A percentile compares a stretch with the other conserved stretches of the same genome.
Evolutionary conservation across 495 filamentous ascomycete species (phyloP).

Genomic region (Penicillium daleae): DNA sequence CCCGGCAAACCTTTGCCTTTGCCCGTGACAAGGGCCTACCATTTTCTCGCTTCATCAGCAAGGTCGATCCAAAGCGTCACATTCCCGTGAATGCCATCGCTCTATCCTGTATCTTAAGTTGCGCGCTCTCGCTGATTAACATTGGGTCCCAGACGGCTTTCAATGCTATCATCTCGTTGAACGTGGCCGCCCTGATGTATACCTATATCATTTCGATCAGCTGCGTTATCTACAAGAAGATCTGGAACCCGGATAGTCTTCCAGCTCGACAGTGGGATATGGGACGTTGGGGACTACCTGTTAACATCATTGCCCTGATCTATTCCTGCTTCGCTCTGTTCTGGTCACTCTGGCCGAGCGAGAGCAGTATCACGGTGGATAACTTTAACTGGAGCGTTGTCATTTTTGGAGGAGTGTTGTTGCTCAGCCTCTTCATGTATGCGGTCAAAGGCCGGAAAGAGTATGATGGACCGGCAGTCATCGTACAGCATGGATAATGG

Average conservation of each 20-base stretch:
- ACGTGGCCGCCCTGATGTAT: constrained; percentile 44
- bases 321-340: constrained; percentile 46
- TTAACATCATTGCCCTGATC: constrained; percentile 42
- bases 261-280: constrained; percentile 48
- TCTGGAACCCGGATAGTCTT: constrained; percentile 44
- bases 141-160: constrained; percentile 49
- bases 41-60: constrained; percentile 34
- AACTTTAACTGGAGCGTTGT: constrained; percentile 58
- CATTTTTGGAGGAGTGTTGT: constrained; percentile 44
- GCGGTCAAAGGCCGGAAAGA: constrained; percentile 28
- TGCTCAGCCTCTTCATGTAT: constrained; percentile 42
- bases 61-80: constrained; percentile 39
- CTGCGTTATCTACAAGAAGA: constrained; percentile 41
- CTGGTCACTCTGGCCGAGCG: constrained; percentile 49
- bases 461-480: constrained; percentile 36
- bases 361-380: constrained; percentile 37
- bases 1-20: constrained; percentile 47
- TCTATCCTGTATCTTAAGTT: constrained; percentile 32
- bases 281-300: constrained; percentile 33
- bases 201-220: constrained; percentile 46
- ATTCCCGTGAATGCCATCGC: constrained; percentile 53
- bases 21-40: constrained; percentile 49
- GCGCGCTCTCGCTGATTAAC: constrained; percentile 44
- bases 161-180: constrained; percentile 50
- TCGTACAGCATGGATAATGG: constrained; percentile 10